phyloP scores from a whole-genome alignment of 2,329 filamentous ascomycete species.

The Cladosporium velox region DNA sequence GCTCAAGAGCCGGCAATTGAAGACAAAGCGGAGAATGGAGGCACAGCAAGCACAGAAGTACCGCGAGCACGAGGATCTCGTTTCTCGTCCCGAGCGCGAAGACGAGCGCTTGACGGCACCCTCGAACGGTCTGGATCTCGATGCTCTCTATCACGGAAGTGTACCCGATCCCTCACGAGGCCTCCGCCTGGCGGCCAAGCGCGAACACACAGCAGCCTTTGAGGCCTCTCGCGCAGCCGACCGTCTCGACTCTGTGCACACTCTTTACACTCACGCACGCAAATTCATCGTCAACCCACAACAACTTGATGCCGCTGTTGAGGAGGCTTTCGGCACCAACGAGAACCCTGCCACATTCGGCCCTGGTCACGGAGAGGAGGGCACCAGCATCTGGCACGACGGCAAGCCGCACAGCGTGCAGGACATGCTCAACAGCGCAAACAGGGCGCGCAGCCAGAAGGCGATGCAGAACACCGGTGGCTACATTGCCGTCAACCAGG shows the following conservation, averaged over 20 bases:
- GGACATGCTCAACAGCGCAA: constrained; percentile 47
- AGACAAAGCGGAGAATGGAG: constrained; percentile 41
- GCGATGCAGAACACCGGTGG: constrained; percentile 40
- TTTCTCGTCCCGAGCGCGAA: constrained; percentile 67
- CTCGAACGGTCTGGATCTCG: constrained; percentile 52
- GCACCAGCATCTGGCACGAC: constrained; percentile 53
- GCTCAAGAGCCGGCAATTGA: constrained; percentile 66
- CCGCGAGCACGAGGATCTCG: constrained; percentile 50
- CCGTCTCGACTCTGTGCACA: constrained; percentile 68
- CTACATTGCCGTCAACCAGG: constrained; percentile 51
- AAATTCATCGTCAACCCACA: constrained; percentile 82
- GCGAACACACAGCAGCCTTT: constrained; percentile 28
- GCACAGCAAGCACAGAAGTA: constrained; percentile 52
- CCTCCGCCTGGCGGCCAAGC: constrained; percentile 50
- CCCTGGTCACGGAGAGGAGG: constrained; percentile 20
- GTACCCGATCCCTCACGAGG: constrained; percentile 65
- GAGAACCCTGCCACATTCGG: constrained; percentile 42
- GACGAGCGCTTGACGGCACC: constrained; percentile 76
- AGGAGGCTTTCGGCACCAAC: constrained; percentile 71
- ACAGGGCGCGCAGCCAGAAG: constrained; percentile 34
- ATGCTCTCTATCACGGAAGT: constrained; percentile 35
- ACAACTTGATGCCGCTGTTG: constrained; percentile 73
- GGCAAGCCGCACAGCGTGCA: constrained; percentile 51
- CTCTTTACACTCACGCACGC: constrained; percentile 85
- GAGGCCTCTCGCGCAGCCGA: constrained; percentile 29